Conservation (phyloP, 1,284 basidiomycete genomes). For the Trichosporon asahii region DNA sequence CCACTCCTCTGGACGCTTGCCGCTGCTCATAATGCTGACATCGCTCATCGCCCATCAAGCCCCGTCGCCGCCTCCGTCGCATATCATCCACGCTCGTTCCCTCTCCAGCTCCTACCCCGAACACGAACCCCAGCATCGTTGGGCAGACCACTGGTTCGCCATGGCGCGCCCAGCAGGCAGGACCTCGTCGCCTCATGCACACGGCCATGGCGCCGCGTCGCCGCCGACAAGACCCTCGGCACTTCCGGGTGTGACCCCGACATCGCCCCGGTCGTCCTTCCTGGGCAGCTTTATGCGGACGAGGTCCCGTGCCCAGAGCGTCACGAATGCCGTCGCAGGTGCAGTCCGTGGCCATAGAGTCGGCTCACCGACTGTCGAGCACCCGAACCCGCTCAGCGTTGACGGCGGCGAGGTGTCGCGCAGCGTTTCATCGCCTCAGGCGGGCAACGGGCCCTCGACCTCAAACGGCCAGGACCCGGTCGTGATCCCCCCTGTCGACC, state of each 20-base stretch:
- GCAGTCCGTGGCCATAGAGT: constrained; percentile 22
- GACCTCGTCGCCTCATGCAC: background rate
- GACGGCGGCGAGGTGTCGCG: constrained; percentile 34
- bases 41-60: background rate
- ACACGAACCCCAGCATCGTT: background rate
- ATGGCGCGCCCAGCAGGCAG: constrained; percentile 6
- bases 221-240: background rate
- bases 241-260: constrained; percentile 27
- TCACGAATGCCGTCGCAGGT: constrained; percentile 32
- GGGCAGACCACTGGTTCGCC: constrained; percentile 1
- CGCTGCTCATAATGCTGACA: constrained; percentile 9
- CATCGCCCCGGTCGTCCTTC: constrained; percentile 47
- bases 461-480: background rate
- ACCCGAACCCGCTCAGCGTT: constrained; percentile 25
- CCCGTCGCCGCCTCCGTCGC: background rate
- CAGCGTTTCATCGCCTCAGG: constrained; percentile 39
- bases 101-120: background rate
- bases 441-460: background rate
- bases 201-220: background rate
- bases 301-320: constrained; percentile 40
- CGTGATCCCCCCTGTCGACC: constrained; percentile 21
- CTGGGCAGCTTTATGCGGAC: constrained; percentile 48
- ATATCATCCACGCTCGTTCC: constrained; percentile 5
- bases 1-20: background rate
- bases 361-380: constrained; percentile 27